Percentiles rank a stretch among this genome's conserved stretches.
Conservation (phyloP, 306 rosid species). For the Rosa rugosa region DNA sequence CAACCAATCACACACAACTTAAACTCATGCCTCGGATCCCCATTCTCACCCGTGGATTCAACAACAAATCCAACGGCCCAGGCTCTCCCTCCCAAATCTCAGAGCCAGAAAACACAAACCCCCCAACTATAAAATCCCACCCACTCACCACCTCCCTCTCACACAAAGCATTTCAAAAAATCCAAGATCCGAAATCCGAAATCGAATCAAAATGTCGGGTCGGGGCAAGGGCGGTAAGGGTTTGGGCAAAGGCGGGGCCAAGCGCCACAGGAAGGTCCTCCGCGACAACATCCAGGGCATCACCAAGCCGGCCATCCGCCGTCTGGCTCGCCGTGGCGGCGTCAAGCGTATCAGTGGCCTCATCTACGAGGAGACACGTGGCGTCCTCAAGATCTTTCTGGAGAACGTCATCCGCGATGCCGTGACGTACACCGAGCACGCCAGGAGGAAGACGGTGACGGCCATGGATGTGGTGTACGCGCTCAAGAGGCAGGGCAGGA, state of each 20-base stretch:
- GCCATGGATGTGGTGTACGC: constrained; percentile 54
- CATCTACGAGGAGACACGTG: constrained; percentile 45
- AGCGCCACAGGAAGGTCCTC: constrained; percentile 47
- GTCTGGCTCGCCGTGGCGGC: constrained; percentile 41
- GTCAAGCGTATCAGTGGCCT: constrained; percentile 49
- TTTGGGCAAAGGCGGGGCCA: constrained; percentile 53
- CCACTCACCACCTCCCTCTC: neutral
- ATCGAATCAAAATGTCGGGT: constrained; percentile 37
- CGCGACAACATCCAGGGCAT: constrained; percentile 38
- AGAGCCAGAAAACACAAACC: neutral
- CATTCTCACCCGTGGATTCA: neutral
- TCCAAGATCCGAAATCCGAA: neutral
- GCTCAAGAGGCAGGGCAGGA: constrained; percentile 48
- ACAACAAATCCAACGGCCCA: neutral
- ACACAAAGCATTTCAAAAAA: neutral
- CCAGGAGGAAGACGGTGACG: constrained; percentile 50
- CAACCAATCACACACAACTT: neutral
- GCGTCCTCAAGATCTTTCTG: constrained; percentile 38
- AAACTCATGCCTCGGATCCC: neutral
- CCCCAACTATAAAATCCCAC: neutral
- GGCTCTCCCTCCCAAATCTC: neutral
- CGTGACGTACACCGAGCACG: constrained; percentile 45
- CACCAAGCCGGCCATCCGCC: constrained; percentile 41
- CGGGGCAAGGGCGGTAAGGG: constrained; percentile 59
- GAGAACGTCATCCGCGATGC: constrained; percentile 42